These are phyloP conservation scores for Flaveria linearis DNA, from an alignment of 129 eudicot genomes.

Conservation along the genomic window DNA sequence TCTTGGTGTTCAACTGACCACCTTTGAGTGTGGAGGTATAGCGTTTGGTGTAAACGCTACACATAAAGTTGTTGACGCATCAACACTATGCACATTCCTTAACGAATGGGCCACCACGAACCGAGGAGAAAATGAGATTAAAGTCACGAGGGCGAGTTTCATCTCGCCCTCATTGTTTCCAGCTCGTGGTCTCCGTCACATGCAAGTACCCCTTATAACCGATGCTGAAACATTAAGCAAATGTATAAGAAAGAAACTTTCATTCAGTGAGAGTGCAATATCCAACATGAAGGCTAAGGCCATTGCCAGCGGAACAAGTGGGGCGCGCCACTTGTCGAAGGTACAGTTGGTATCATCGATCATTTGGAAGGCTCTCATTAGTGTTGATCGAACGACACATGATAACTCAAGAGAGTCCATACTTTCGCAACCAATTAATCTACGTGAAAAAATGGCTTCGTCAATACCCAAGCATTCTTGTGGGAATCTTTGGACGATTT, in stretches of 20 bases:
- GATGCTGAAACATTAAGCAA: not conserved
- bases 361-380: not conserved
- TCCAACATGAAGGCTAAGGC: not conserved
- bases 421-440: not conserved
- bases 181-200: not conserved
- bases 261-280: not conserved
- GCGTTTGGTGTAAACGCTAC: not conserved
- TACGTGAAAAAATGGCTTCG: not conserved
- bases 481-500: not conserved
- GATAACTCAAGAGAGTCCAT: not conserved
- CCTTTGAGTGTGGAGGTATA: conserved; percentile 25
- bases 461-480: not conserved
- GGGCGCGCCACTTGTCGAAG: not conserved
- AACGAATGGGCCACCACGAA: conserved; percentile 10
- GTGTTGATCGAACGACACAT: not conserved
- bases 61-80: not conserved
- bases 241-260: not conserved
- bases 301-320: too few relatives aligned
- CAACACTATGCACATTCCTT: not conserved
- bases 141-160: not conserved
- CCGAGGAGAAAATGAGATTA: not conserved
- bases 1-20: conserved; percentile 3
- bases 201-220: not conserved
- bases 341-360: not conserved
- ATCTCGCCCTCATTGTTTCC: not conserved